Base-by-base conservation (phyloP, 2,329 filamentous ascomycete species). In the Cladophialophora immunda region DNA sequence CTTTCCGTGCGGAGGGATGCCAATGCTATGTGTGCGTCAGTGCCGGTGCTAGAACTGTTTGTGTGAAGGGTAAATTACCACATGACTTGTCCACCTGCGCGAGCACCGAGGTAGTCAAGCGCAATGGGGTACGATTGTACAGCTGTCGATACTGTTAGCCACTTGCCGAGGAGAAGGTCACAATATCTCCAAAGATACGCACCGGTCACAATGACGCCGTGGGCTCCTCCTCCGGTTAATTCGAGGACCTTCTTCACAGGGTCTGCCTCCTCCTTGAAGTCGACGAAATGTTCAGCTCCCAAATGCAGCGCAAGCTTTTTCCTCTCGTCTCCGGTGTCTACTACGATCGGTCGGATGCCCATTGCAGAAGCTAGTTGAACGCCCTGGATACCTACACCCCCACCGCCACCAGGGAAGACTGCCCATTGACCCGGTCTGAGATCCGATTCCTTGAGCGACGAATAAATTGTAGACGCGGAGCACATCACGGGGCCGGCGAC, bases 401-500 rank as follows among this genome's bases (percentile, higher is more conserved):
- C 84, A 8, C 86, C 86, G 0, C 83, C 84, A 17, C 84, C 84
- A 3, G 84, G 83, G 68, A 87, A 85, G 17, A 84, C 81, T 0
- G 84, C 83, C 83, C 83, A 88, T 58, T 87, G 78, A 9, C 85
- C 84, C 0, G 85, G 77, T 64, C 78, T 78, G 3, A 87, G 76
- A 1, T 78, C 79, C 0, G 83, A 84, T 47, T 86, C 83, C 13
- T 83, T 79, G 58, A 89, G 77, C 1, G 85, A 84, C 2, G 84
- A 81, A 74, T 88, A 86, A 67, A 88, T 85, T 1, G 87, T 89
- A 6, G 81, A 83, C 0, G 84, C 85, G 52, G 79, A 82, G 76
- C 87, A 89, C 85, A 89, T 87, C 65, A 89, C 83, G 0, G 86
- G 87, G 0, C 82, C 87, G 2, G 86, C 86, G n/a, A 86, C 71